These are phyloP conservation scores for Pseudozyma pruni DNA, from an alignment of 1,284 basidiomycete genomes.

Conservation along the genomic window DNA sequence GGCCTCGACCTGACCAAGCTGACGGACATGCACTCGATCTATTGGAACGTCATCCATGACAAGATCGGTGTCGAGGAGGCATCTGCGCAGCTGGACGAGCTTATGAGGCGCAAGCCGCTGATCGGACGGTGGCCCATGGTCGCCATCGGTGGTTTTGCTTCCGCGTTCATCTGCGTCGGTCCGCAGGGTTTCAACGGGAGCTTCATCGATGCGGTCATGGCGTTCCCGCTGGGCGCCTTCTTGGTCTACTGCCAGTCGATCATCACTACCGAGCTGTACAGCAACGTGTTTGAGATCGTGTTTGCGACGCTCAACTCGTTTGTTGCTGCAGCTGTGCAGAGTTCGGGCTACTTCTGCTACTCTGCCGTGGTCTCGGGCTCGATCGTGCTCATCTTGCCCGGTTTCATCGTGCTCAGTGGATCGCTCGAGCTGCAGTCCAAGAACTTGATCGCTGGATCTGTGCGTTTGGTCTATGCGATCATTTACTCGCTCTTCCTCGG, in stretches of 20 bases:
- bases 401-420: slow-evolving; percentile 73
- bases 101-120: slow-evolving; percentile 75
- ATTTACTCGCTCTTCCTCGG: slow-evolving; percentile 73
- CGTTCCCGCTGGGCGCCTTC: slow-evolving; percentile 82
- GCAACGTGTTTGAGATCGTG: slow-evolving; percentile 88
- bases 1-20: slow-evolving; percentile 63
- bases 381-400: slow-evolving; percentile 85
- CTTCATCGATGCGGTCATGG: slow-evolving; percentile 81
- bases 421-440: slow-evolving; percentile 76
- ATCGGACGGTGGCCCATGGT: slow-evolving; percentile 72
- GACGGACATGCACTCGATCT: slow-evolving; percentile 80
- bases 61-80: slow-evolving; percentile 83
- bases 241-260: slow-evolving; percentile 70
- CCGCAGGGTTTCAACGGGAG: slow-evolving; percentile 73
- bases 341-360: slow-evolving; percentile 77
- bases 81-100: slow-evolving; percentile 76
- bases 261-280: slow-evolving; percentile 76
- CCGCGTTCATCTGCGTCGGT: slow-evolving; percentile 75
- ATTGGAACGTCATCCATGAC: slow-evolving; percentile 91
- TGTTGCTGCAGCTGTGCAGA: slow-evolving; percentile 71
- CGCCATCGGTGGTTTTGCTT: slow-evolving; percentile 83
- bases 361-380: slow-evolving; percentile 84
- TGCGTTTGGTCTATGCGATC: slow-evolving; percentile 83
- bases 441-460: slow-evolving; percentile 71
- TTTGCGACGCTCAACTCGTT: slow-evolving; percentile 83